Conservation (phyloP, 164 flowering plant genomes). For the Chimonanthus salicifolius region DNA sequence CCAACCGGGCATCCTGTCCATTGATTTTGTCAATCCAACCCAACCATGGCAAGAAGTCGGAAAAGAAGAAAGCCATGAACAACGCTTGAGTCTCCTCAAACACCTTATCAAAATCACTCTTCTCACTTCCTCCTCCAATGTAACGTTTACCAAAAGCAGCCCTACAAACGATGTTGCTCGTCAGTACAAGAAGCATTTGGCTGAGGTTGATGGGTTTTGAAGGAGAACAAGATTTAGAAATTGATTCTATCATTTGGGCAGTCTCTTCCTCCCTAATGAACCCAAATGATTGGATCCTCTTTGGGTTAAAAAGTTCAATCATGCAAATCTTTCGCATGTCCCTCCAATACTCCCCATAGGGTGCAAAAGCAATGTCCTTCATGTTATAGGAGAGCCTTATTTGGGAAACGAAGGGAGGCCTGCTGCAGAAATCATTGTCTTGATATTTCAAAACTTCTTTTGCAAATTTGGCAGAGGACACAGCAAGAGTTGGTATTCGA, state of each 20-base stretch:
- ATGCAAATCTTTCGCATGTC: slow-evolving; percentile 21
- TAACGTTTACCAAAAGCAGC: slow-evolving; percentile 5
- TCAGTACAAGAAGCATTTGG: not conserved
- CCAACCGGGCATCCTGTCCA: not conserved
- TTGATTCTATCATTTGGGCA: slow-evolving; percentile 3
- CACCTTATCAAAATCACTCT: not conserved
- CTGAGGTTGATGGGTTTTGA: not conserved
- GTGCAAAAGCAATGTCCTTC: slow-evolving; percentile 18
- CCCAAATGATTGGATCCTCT: slow-evolving; percentile 15
- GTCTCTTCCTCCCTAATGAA: slow-evolving; percentile 12
- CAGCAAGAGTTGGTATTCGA: slow-evolving; percentile 11
- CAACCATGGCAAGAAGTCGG: slow-evolving; percentile 4
- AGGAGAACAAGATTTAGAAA: not conserved
- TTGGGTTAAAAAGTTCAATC: slow-evolving; percentile 11
- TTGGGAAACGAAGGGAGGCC: slow-evolving; percentile 9
- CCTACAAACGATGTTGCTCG: slow-evolving; percentile 6
- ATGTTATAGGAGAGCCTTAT: slow-evolving; percentile 1
- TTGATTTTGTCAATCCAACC: slow-evolving; percentile 4
- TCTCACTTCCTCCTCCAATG: not conserved
- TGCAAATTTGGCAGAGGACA: slow-evolving; percentile 21
- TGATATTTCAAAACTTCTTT: slow-evolving; percentile 16
- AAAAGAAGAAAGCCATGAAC: not conserved
- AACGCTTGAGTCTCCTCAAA: not conserved
- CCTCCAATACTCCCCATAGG: slow-evolving; percentile 23
- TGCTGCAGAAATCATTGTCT: slow-evolving; percentile 8